Percentiles rank a stretch among this genome's conserved stretches.
Conservation (phyloP, 2,329 filamentous ascomycete species). For the Venturia effusa region DNA sequence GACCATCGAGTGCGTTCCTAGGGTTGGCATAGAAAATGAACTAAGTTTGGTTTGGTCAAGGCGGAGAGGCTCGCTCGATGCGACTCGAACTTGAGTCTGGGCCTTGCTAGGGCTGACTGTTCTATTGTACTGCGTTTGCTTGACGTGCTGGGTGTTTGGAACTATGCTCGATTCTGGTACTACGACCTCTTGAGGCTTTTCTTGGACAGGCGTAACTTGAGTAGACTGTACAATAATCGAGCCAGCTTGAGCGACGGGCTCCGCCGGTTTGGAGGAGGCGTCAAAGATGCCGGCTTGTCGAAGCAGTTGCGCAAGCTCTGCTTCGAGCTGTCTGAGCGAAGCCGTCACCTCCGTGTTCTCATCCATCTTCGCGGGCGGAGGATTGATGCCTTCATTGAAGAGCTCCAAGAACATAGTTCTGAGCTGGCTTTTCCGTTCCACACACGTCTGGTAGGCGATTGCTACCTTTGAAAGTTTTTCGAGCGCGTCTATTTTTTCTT, state of each 20-base stretch:
- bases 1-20: not conserved
- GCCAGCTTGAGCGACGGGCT: not conserved
- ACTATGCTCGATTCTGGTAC: constrained; percentile 9
- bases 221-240: constrained; percentile 11
- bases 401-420: not conserved
- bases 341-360: constrained; percentile 4
- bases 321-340: constrained; percentile 1
- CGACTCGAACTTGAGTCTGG: not conserved
- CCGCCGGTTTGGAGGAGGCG: not conserved
- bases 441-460: not conserved
- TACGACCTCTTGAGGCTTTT: not conserved
- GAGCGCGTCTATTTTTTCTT: not conserved
- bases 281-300: not conserved
- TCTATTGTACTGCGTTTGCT: constrained; percentile 9
- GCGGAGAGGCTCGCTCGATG: not conserved
- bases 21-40: not conserved
- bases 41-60: not conserved
- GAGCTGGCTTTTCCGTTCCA: constrained; percentile 2
- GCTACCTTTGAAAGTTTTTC: not conserved
- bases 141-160: not conserved
- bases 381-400: constrained; percentile 7
- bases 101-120: not conserved
- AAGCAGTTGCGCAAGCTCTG: not conserved
- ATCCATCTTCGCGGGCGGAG: not conserved
- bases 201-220: constrained; percentile 2